Conservation (phyloP, 805 yeast species). For the Ogataea pini region DNA sequence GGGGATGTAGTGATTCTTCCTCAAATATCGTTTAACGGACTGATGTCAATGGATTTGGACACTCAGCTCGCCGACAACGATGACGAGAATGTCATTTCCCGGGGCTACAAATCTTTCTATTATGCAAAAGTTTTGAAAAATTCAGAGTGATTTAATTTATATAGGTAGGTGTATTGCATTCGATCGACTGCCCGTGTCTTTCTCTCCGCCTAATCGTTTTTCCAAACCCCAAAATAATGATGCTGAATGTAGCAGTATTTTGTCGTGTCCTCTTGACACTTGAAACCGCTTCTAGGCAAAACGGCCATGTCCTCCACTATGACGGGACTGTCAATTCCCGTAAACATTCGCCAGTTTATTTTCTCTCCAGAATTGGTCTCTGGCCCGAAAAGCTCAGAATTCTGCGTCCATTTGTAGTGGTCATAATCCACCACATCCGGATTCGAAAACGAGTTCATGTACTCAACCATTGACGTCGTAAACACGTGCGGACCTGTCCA, state of each 20-base stretch:
- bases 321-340: slow-evolving; percentile 23
- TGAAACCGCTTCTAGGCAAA: slow-evolving; percentile 18
- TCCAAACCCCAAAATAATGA: slow-evolving; percentile 24
- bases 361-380: slow-evolving; percentile 2
- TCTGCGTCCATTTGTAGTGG: slow-evolving; percentile 5
- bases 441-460: slow-evolving; percentile 38
- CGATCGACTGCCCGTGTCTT: too few species aligned
- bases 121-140: slow-evolving; percentile 29
- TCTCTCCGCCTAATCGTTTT: slow-evolving; percentile 4
- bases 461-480: slow-evolving; percentile 48
- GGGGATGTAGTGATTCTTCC: slow-evolving; percentile 37
- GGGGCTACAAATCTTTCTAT: slow-evolving; percentile 30
- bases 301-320: slow-evolving; percentile 20
- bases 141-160: too few species aligned
- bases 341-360: slow-evolving; percentile 20
- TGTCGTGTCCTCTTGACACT: slow-evolving; percentile 20
- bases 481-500: slow-evolving; percentile 58
- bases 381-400: slow-evolving; percentile 20
- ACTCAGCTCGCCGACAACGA: slow-evolving; percentile 33
- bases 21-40: slow-evolving; percentile 33
- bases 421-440: slow-evolving; percentile 15
- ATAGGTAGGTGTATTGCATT: too few species aligned
- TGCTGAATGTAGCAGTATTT: slow-evolving; percentile 30
- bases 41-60: slow-evolving; percentile 19
- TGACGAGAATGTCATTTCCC: slow-evolving; percentile 14